Percentiles rank a stretch among this genome's conserved stretches.
These are phyloP conservation scores for Calamus simplicifolius DNA, from an alignment of 176 grass and related monocot genomes.

Conservation along the genomic window DNA sequence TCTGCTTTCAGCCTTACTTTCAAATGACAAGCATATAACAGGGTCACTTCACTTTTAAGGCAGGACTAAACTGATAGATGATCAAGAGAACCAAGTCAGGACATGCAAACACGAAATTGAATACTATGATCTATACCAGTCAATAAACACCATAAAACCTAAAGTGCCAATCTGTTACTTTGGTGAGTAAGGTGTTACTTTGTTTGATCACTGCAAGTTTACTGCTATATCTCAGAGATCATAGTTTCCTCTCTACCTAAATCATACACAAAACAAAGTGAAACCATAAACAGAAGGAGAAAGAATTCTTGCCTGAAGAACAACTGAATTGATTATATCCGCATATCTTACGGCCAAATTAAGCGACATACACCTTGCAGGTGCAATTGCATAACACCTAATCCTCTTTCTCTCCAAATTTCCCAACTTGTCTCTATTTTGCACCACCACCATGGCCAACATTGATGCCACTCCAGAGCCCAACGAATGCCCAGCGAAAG, in stretches of 20 bases:
- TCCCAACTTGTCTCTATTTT: slow-evolving; percentile 69
- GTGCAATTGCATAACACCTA: slow-evolving; percentile 68
- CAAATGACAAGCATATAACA: too few species aligned
- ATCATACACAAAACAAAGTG: not conserved
- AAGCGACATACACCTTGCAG: slow-evolving; percentile 83
- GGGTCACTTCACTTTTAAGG: too few species aligned
- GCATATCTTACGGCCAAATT: slow-evolving; percentile 86
- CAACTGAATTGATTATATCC: slow-evolving; percentile 78
- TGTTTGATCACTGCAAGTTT: too few species aligned
- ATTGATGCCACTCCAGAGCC: slow-evolving; percentile 71
- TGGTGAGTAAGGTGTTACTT: too few species aligned
- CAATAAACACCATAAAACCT: too few species aligned
- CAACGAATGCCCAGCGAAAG: slow-evolving; percentile 67
- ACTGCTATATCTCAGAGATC: too few species aligned
- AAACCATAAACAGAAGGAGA: not conserved
- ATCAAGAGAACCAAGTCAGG: too few species aligned
- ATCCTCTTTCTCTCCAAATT: slow-evolving; percentile 39
- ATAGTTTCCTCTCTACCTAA: not conserved
- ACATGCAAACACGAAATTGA: too few species aligned
- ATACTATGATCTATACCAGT: too few species aligned
- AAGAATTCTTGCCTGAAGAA: slow-evolving; percentile 53
- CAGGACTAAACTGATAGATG: too few species aligned
- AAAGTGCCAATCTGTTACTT: too few species aligned
- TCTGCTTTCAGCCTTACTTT: too few species aligned
- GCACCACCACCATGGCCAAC: slow-evolving; percentile 64